Percentiles rank a stretch among this genome's conserved stretches.
phyloP scores from a whole-genome alignment of 2,329 filamentous ascomycete species.

The Canariomyces notabilis region DNA sequence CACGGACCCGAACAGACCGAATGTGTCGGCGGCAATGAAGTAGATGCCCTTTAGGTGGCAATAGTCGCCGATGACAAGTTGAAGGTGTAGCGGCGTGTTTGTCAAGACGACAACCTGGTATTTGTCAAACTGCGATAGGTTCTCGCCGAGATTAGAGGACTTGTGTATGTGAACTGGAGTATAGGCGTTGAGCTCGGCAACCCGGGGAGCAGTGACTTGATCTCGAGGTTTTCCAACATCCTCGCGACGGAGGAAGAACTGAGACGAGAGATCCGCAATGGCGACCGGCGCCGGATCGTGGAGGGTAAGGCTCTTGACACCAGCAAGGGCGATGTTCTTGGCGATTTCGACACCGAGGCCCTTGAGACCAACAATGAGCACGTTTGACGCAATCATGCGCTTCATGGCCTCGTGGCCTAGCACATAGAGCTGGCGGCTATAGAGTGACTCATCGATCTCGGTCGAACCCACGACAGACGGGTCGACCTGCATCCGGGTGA shows the following conservation, averaged over 20 bases:
- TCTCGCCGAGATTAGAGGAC: slow-evolving; percentile 62
- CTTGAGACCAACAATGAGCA: slow-evolving; percentile 86
- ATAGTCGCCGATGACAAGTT: slow-evolving; percentile 82
- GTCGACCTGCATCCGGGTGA: slow-evolving; percentile 62
- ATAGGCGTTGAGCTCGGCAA: slow-evolving; percentile 94
- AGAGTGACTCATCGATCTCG: slow-evolving; percentile 69
- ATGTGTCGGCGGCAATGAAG: slow-evolving; percentile 81
- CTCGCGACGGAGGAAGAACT: slow-evolving; percentile 87
- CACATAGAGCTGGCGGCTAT: slow-evolving; percentile 69
- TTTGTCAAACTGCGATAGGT: slow-evolving; percentile 77
- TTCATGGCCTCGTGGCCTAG: slow-evolving; percentile 85
- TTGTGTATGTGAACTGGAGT: slow-evolving; percentile 80
- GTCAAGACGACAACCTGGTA: slow-evolving; percentile 94
- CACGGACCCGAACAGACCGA: slow-evolving; percentile 88
- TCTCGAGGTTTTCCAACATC: slow-evolving; percentile 93
- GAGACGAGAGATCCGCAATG: slow-evolving; percentile 86
- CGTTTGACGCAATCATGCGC: slow-evolving; percentile 94
- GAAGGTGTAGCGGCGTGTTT: slow-evolving; percentile 71
- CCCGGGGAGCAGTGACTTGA: slow-evolving; percentile 76
- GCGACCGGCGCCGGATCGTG: slow-evolving; percentile 82
- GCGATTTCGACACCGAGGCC: slow-evolving; percentile 96
- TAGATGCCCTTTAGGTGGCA: slow-evolving; percentile 93
- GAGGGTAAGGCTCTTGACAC: slow-evolving; percentile 93
- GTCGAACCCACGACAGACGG: slow-evolving; percentile 47
- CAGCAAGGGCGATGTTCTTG: slow-evolving; percentile 96